Conservation (phyloP, 1,284 basidiomycete genomes). For the Sporisorium scitamineum region DNA sequence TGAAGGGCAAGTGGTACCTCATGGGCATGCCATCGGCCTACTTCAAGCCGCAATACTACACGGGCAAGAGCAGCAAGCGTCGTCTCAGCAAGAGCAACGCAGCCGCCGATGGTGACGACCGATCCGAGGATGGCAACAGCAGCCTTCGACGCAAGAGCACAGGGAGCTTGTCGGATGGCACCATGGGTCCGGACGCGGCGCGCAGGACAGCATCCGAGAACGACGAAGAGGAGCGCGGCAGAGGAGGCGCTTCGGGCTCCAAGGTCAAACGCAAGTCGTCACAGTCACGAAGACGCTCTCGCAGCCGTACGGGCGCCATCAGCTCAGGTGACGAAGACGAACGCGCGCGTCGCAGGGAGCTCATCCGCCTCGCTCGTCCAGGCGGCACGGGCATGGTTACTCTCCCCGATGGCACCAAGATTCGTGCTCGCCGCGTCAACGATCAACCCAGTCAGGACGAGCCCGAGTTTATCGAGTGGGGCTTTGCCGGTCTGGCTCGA, state of each 20-base stretch:
- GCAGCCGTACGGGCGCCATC: conserved; percentile 43
- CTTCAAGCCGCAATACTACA: conserved; percentile 57
- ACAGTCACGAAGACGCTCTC: conserved; percentile 39
- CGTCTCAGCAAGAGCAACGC: conserved; percentile 24
- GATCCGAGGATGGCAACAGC: conserved; percentile 27
- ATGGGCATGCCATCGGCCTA: conserved; percentile 63
- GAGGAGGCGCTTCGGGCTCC: conserved; percentile 14
- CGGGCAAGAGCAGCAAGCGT: conserved; percentile 36
- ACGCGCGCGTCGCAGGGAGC: conserved; percentile 54
- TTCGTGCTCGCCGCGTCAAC: conserved; percentile 62
- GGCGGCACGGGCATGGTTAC: conserved; percentile 69
- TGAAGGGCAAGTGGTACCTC: conserved; percentile 62
- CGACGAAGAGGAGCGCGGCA: conserved; percentile 48
- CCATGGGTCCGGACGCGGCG: conserved; percentile 11
- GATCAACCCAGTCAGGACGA: conserved; percentile 51
- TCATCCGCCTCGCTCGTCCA: conserved; percentile 61
- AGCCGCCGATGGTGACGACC: conserved; percentile 25
- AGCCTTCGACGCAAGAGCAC: conserved; percentile 48
- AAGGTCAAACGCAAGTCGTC: conserved; percentile 37
- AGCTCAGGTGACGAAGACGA: conserved; percentile 57
- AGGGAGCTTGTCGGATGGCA: conserved; percentile 31
- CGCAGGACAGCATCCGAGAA: conserved; percentile 30
- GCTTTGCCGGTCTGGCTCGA: conserved; percentile 64
- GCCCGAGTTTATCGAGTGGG: conserved; percentile 60
- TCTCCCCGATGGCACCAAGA: conserved; percentile 65